Conservation (phyloP, 192 early-diverging fungal genomes). For the Chytriomyces sp. region DNA sequence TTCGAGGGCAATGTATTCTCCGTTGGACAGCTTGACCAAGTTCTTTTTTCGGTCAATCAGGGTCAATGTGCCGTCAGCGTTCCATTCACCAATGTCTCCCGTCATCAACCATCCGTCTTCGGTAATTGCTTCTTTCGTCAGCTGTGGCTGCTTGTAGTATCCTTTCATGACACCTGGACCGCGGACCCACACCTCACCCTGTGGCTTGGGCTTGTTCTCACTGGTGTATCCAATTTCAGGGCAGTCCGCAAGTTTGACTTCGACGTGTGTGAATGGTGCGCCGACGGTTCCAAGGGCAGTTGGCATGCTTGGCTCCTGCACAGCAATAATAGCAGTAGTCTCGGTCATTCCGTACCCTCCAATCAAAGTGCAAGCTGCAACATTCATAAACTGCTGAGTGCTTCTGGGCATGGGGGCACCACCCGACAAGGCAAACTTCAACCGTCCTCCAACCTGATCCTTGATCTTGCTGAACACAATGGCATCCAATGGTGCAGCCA, state of each 20-base stretch:
- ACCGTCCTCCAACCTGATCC: slow-evolving; percentile 81
- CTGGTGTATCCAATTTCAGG: slow-evolving; percentile 39
- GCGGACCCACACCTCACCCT: slow-evolving; percentile 85
- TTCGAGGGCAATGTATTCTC: slow-evolving; percentile 73
- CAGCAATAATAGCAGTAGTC: slow-evolving; percentile 5
- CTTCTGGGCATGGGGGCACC: slow-evolving; percentile 88
- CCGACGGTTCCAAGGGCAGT: slow-evolving; percentile 66
- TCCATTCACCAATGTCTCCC: slow-evolving; percentile 90
- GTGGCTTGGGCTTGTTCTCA: slow-evolving; percentile 44
- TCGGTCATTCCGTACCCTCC: slow-evolving; percentile 85
- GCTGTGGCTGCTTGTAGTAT: slow-evolving; percentile 76
- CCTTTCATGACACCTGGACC: slow-evolving; percentile 79
- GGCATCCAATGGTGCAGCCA: slow-evolving; percentile 69
- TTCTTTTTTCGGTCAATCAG: slow-evolving; percentile 95
- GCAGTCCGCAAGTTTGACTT: slow-evolving; percentile 79
- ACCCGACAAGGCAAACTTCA: slow-evolving; percentile 81
- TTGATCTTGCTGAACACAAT: slow-evolving; percentile 84
- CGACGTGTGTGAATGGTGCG: slow-evolving; percentile 73
- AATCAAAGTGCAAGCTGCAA: slow-evolving; percentile 76
- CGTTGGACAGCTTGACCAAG: slow-evolving; percentile 88
- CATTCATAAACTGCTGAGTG: slow-evolving; percentile 83
- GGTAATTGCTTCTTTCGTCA: slow-evolving; percentile 71
- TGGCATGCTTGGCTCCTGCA: slow-evolving; percentile 46
- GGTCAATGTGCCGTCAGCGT: slow-evolving; percentile 72
- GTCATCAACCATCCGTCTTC: slow-evolving; percentile 86